Conservation (phyloP, 352 stramenopile genomes). For the Elongisporangium prolatum region DNA sequence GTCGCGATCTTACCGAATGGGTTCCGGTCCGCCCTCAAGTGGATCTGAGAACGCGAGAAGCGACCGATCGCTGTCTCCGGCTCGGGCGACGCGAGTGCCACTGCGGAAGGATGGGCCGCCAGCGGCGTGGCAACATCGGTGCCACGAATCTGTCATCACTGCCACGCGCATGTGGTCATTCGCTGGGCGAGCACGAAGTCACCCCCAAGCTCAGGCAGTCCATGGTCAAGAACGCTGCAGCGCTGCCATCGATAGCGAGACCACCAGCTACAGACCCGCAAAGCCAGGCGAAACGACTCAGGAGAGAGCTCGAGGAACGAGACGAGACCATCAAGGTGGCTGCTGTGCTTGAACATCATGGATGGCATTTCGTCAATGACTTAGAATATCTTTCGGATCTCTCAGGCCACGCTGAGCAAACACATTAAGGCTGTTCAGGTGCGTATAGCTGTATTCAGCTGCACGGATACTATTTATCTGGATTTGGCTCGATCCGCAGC, state of each 20-base stretch:
- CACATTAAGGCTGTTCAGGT: conserved; percentile 13
- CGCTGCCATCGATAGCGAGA: background rate
- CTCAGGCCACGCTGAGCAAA: conserved; percentile 2
- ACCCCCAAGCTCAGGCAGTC: background rate
- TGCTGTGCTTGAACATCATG: background rate
- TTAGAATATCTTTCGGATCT: background rate
- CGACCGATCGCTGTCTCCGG: background rate
- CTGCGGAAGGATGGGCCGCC: conserved; percentile 16
- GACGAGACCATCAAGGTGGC: background rate
- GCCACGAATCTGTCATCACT: conserved; percentile 28
- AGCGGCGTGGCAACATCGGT: conserved; percentile 22
- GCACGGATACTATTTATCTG: background rate
- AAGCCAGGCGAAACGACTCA: background rate
- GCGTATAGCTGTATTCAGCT: background rate
- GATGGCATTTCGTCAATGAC: too few relatives aligned
- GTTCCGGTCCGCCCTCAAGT: background rate
- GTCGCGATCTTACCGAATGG: background rate
- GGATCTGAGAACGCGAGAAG: background rate
- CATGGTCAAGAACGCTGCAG: background rate
- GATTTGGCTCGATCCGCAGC: background rate
- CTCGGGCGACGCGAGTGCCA: background rate
- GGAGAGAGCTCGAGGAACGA: background rate
- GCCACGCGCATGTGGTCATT: conserved; percentile 15
- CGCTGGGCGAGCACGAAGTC: background rate
- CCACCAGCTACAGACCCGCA: background rate